Percentiles rank a stretch among this genome's conserved stretches.
phyloP scores from a whole-genome alignment of 2,329 filamentous ascomycete species.

The Celoporthe dispersa region DNA sequence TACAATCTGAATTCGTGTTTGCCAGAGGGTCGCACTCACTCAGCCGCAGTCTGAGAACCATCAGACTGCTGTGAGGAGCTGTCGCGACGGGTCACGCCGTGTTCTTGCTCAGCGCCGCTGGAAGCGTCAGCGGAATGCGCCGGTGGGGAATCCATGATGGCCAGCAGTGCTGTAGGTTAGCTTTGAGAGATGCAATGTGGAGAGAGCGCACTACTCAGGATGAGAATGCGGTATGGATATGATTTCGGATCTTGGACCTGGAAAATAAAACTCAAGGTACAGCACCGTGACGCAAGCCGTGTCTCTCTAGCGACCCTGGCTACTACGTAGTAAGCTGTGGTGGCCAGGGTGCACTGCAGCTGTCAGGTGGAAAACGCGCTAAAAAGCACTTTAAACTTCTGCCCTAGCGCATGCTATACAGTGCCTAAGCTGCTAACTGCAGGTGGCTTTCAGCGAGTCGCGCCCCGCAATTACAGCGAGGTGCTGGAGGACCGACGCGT shows the following conservation, averaged over 20 bases:
- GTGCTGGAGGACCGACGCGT: not conserved
- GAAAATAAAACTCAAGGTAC: not conserved
- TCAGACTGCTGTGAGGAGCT: slow-evolving; percentile 67
- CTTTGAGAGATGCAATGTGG: not conserved
- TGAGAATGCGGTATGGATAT: not conserved
- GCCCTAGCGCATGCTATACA: not conserved
- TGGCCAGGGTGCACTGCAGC: not conserved
- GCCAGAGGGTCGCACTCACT: slow-evolving; percentile 50
- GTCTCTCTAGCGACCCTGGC: not conserved
- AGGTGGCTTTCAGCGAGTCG: not conserved
- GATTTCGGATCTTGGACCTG: not conserved
- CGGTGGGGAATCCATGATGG: slow-evolving; percentile 43
- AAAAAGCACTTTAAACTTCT: not conserved
- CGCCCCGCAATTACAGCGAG: not conserved
- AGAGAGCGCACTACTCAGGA: not conserved
- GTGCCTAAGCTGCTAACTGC: not conserved
- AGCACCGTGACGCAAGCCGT: slow-evolving; percentile 11
- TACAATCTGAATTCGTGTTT: not conserved
- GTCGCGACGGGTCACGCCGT: slow-evolving; percentile 50
- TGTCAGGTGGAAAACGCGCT: not conserved
- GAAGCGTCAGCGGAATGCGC: slow-evolving; percentile 37
- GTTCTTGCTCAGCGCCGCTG: slow-evolving; percentile 39
- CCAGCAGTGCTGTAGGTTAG: not conserved
- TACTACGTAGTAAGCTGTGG: not conserved
- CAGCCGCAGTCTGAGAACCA: slow-evolving; percentile 73